Base-by-base conservation (phyloP, 2,329 filamentous ascomycete species). In the Tolypocladium inflatum region DNA sequence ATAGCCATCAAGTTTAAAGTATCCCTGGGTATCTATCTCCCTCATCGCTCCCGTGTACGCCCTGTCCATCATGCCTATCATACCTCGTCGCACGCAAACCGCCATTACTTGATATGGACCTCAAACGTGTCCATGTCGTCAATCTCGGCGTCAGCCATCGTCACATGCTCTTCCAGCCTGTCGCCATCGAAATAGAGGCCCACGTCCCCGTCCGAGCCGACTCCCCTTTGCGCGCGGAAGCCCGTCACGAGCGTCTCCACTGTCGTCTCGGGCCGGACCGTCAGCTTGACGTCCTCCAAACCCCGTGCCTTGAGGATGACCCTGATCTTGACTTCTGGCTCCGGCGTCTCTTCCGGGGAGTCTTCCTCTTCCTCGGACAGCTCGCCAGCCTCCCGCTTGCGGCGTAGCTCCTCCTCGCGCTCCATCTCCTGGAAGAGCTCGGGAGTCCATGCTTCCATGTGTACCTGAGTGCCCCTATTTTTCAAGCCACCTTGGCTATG, bases 141-240 rank as follows among this genome's bases (percentile, higher is more conserved):
- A 45, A 96, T 82, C 21, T 91, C 90, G 2, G 85, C 80, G 41
- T 89, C 84, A 51, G 77, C 77, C 52, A 94, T 78, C 2, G 79
- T 81, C 37, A 76, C 73, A 1, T 83, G 76, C 21, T 82, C 79
- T 17, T 86, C 81, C 35, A 95, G 74, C 53, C 76, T 74, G 55
- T 92, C 90, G 17, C 91, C 91, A 64, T 96, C 91, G 70, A 91
- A 92, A 63, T 80, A 77, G 13, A 96, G 74, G 42, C 79, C 78
- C 3, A 94, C 73, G 0, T 78, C 70, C 63, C 78, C 80, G 5
- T 80, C 78, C 1, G 73, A 67, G 0, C 74, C 70, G 21, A 92
- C 69, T 0, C 75, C 65, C 37, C 80, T 78, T 63, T 79, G 74
- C 42, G 75, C 75, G 55, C 83, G 80, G 68, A 88, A 93, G 4